phyloP scores from a whole-genome alignment of 2,329 filamentous ascomycete genomes.

The Apiospora marii region DNA sequence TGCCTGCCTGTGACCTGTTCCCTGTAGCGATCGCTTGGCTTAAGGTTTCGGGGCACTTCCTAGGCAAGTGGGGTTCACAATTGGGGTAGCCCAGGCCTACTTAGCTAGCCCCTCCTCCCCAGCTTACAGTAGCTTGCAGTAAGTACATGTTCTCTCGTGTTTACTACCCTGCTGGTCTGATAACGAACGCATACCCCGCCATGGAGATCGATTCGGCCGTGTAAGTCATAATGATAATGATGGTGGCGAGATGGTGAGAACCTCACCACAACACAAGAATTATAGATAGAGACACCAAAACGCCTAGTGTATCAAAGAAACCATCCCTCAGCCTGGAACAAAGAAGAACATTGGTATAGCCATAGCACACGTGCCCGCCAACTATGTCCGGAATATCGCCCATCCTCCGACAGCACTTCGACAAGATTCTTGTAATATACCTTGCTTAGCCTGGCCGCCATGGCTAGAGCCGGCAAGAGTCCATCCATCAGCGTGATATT shows the following conservation, averaged over 20 bases:
- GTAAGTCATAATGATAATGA: background rate
- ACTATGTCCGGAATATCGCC: background rate
- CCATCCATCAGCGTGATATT: constrained; percentile 15
- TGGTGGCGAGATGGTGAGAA: background rate
- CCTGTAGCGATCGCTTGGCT: constrained; percentile 16
- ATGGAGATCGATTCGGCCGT: background rate
- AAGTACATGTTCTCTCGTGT: background rate
- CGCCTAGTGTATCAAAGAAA: background rate
- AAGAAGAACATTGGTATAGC: background rate
- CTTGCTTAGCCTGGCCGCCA: background rate
- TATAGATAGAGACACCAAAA: constrained; percentile 1
- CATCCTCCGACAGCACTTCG: background rate
- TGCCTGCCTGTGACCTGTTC: background rate
- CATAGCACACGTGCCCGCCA: background rate
- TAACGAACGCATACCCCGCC: constrained; percentile 6
- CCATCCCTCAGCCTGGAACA: background rate
- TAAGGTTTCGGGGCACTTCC: background rate
- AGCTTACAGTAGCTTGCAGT: background rate
- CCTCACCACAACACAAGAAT: background rate
- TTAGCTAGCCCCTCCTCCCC: background rate
- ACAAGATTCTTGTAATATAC: constrained; percentile 4
- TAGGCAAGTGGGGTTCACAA: background rate
- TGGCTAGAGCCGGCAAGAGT: background rate
- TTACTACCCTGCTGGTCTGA: background rate
- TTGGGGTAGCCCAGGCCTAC: background rate